phyloP scores from a whole-genome alignment of 192 early-diverging fungal genomes.

The Backusella circina region DNA sequence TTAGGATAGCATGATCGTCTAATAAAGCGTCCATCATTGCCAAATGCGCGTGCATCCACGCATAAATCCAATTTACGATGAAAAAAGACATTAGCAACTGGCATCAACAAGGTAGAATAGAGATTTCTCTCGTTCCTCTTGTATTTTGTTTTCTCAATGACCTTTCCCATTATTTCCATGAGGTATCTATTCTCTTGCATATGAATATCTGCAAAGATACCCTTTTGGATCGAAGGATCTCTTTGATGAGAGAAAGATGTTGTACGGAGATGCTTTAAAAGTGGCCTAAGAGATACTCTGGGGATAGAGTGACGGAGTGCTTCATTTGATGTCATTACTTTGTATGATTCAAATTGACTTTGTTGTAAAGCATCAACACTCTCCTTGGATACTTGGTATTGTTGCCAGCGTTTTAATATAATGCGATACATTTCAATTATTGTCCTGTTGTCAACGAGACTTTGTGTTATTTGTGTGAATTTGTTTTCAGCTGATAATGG shows the following conservation, averaged over 20 bases:
- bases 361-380: background rate
- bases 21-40: constrained; percentile 65
- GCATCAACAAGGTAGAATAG: constrained; percentile 58
- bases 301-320: background rate
- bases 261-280: background rate
- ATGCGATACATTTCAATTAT: background rate
- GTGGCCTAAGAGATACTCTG: background rate
- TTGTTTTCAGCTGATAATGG: background rate
- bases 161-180: constrained; percentile 74
- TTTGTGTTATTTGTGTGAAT: background rate
- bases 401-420: background rate
- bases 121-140: constrained; percentile 53
- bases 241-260: background rate
- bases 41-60: constrained; percentile 64
- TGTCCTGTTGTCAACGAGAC: background rate
- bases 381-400: background rate
- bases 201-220: background rate
- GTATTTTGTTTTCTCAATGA: constrained; percentile 62
- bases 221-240: constrained; percentile 4
- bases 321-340: background rate
- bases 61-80: constrained; percentile 61
- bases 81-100: constrained; percentile 62
- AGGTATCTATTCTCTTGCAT: constrained; percentile 57
- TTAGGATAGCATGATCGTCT: constrained; percentile 69
- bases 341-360: background rate